Base-by-base conservation (phyloP, 2,329 filamentous ascomycete species). In the Tolypocladium tundrense region DNA sequence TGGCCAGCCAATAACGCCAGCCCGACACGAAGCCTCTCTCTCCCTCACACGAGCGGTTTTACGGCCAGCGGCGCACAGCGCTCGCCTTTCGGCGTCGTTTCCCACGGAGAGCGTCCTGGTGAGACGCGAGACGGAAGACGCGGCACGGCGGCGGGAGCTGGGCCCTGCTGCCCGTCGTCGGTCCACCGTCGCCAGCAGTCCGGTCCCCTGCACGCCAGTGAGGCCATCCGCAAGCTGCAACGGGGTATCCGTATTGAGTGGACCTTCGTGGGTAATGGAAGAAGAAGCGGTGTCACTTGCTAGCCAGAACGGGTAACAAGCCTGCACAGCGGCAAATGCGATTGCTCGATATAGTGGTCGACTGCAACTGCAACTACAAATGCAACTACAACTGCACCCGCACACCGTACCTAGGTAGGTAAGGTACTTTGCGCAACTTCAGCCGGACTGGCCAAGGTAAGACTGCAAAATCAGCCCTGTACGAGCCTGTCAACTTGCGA, bases 131-230 rank as follows among this genome's bases (percentile, higher is more conserved):
- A n/a, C 55, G 45, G 55, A 57, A 53, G 55, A 52, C 48, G 16
- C 55, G 54, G 35, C 62, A 60, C 58, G n/a, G 33, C 40, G 24
- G 19, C 14, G 45, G 21, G 39, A 54, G 37, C 33, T 8, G 40
- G 35, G 53, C 7, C 27, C 14, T 50, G 27, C 45, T 50, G 45
- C 45, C 24, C 14, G 24, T 9, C 14, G 24, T 27, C 7, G 7
- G n/a, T 45, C 42, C 42, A 11, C 42, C 43, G 6, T 16, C 37
- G 37, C 37, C 37, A 13, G 11, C 35, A 9, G 37, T 11, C 37
- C 3, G 11, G 37, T 33, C 31, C 31, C 31, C 31, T 33, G 31
- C 31, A 33, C 42, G 42, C 45, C 45, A 8, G 45, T 31, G 43
- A 27, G 43, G 43, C 43, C 43, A 27, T 45, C 42, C 21, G 21